Evolutionary conservation across 2,329 filamentous ascomycete species (phyloP).

Genomic region (Penicillium sp.): DNA sequence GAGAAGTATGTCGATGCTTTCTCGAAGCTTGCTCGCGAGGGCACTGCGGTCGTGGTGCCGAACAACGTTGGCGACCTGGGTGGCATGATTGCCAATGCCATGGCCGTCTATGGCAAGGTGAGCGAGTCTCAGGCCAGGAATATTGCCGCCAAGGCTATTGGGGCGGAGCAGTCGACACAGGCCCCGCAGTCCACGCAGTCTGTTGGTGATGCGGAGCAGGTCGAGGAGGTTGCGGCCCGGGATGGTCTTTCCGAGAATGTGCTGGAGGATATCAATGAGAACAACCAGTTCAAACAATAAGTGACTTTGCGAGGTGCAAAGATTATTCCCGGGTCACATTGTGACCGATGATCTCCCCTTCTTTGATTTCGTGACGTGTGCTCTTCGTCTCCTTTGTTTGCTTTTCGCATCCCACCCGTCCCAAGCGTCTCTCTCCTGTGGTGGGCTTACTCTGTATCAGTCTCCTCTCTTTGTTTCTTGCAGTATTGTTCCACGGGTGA

Average conservation of each 20-base stretch:
- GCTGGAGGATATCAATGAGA: conserved; percentile 54
- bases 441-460: conserved; percentile 5
- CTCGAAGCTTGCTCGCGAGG: conserved; percentile 87
- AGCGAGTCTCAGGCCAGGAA: conserved; percentile 75
- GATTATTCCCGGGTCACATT: too few species aligned
- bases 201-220: conserved; percentile 11
- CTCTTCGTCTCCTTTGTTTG: conserved; percentile 1
- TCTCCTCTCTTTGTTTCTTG: conserved; percentile 4
- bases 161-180: conserved; percentile 20
- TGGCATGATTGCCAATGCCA: conserved; percentile 93
- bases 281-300: conserved; percentile 36
- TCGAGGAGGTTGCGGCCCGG: conserved; percentile 28
- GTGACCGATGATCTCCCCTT: conserved; percentile 3
- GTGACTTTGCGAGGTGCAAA: conserved; percentile 4
- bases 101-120: conserved; percentile 95
- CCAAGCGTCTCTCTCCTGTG: not conserved
- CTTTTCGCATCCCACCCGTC: conserved; percentile 1
- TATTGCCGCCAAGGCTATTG: conserved; percentile 51
- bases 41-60: conserved; percentile 92
- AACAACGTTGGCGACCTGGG: conserved; percentile 97
- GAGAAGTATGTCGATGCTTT: conserved; percentile 99
- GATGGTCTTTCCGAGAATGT: conserved; percentile 53
- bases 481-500: conserved; percentile 20
- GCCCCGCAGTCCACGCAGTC: conserved; percentile 13
- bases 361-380: conserved; percentile 8